Evolutionary conservation across 441 rosid species (phyloP).

Genomic region (Erodium trifolium): DNA sequence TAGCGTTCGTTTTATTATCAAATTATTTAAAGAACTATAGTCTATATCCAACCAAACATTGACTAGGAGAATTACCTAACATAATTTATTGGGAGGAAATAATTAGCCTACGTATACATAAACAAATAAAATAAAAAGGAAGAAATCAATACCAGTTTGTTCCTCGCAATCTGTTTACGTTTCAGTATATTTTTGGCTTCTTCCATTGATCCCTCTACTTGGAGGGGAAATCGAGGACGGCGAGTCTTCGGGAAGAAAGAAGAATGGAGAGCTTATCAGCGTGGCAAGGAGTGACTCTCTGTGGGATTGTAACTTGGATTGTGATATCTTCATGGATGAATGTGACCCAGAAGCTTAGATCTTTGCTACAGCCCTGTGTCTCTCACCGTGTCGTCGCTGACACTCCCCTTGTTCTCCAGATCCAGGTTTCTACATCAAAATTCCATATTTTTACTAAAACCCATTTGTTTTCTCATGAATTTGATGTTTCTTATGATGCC

Average conservation of each 20-base stretch:
- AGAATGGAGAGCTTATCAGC: slow-evolving; percentile 62
- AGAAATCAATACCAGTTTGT: not conserved
- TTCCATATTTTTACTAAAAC: not conserved
- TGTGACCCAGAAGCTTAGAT: slow-evolving; percentile 64
- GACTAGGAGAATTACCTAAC: not conserved
- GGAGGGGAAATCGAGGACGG: not conserved
- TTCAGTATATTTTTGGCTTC: not conserved
- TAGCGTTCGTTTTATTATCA: too few relatives aligned
- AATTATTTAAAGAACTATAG: too few relatives aligned
- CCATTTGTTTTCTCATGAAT: slow-evolving; percentile 8
- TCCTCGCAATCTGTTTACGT: not conserved
- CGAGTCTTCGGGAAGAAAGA: not conserved
- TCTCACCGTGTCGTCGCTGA: slow-evolving; percentile 46
- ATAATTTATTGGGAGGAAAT: not conserved
- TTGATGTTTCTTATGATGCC: not conserved
- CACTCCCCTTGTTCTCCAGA: slow-evolving; percentile 49
- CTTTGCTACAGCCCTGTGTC: slow-evolving; percentile 62
- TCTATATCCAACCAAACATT: not conserved
- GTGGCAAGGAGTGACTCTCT: slow-evolving; percentile 65
- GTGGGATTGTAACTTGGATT: slow-evolving; percentile 68
- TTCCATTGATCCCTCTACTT: not conserved
- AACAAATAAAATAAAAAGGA: not conserved
- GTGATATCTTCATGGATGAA: slow-evolving; percentile 45
- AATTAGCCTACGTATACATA: not conserved
- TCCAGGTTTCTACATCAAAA: slow-evolving; percentile 51